Base-by-base conservation (phyloP, 768 basidiomycete genomes). In the Mycena kentingensis region DNA sequence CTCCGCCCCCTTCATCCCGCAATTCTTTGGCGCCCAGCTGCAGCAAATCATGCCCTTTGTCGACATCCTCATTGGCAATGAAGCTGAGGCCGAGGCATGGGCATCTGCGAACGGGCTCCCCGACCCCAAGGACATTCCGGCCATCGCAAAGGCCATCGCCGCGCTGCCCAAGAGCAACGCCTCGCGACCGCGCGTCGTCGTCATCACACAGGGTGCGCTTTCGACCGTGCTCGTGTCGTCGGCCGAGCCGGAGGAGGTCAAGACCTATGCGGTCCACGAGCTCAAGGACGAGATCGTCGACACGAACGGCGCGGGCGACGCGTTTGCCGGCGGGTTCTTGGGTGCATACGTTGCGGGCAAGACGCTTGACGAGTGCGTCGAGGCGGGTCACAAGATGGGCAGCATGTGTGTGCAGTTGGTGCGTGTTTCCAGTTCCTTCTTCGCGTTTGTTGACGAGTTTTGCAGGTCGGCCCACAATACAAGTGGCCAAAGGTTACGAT, bases 261-360 rank as follows among this genome's bases (percentile, higher is more conserved):
- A 84, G 72, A 62, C 74, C 15, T 87, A 75, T 69, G 51, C 73
- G 3, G 91, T 96, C 44, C 66, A 73, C 46, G 72, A 77, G 32
- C 73, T 96, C 52, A 61, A 65, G 39, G 77, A 79, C 48, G 78
- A 85, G 69, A 94, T 97, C 60, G 87, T 97, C 52, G 97, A 99
- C 69, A 98, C 97, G 42, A 99, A 99, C 70, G 97, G 92, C 46
- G 97, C 97, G 19, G 97, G 97, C 36, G 96, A 99, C 68, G 93
- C 92, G 36, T 98, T 99, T 63, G 93, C 94, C 22, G 97, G 96
- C 52, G 97, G 91, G 32, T 95, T 98, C 81, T 71, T 98, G 47
- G 97, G 92, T 45, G 95, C 88, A 2, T 77, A 82, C 50, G 85
- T 91, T 46, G 69, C 80, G 29, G 94, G 93, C 12, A 97, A 92